These are phyloP conservation scores for Arthroderma sp. DNA, from an alignment of 2,329 filamentous ascomycete species.

Conservation along the genomic window DNA sequence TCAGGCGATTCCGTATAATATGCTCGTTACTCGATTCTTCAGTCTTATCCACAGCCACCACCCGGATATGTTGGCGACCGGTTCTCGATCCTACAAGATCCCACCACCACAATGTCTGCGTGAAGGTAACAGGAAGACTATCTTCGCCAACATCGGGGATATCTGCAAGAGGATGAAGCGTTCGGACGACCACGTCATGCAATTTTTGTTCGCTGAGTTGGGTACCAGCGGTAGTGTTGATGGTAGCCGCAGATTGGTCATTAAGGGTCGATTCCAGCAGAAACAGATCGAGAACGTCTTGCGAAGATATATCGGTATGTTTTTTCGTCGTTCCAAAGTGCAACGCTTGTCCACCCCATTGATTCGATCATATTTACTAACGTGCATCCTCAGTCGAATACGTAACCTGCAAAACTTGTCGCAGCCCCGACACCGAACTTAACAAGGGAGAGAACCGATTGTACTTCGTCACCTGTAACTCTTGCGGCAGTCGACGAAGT, in stretches of 20 bases:
- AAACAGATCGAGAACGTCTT: conserved; percentile 98
- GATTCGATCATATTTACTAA: conserved; percentile 1
- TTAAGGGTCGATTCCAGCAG: conserved; percentile 99
- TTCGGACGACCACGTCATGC: conserved; percentile 91
- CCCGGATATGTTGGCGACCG: conserved; percentile 81
- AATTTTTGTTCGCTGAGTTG: conserved; percentile 95
- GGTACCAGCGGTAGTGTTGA: conserved; percentile 94
- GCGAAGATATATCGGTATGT: conserved; percentile 82
- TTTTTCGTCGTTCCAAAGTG: neutral
- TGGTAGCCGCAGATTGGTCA: conserved; percentile 81
- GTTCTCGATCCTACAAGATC: conserved; percentile 95
- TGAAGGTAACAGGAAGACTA: conserved; percentile 99
- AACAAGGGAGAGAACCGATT: conserved; percentile 98
- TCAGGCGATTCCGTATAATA: conserved; percentile 66
- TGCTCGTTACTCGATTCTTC: conserved; percentile 87
- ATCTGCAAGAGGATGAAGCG: conserved; percentile 99
- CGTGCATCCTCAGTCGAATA: conserved; percentile 58
- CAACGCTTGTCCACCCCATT: neutral
- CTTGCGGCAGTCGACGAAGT: conserved; percentile 66
- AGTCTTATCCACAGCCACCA: conserved; percentile 87
- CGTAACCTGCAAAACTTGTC: conserved; percentile 97
- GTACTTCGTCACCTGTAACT: conserved; percentile 97
- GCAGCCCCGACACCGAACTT: conserved; percentile 85
- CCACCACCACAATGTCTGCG: conserved; percentile 95
- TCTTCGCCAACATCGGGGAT: conserved; percentile 97